Conservation (phyloP, 2,329 filamentous ascomycete species). For the Paracamarosporium sp. region DNA sequence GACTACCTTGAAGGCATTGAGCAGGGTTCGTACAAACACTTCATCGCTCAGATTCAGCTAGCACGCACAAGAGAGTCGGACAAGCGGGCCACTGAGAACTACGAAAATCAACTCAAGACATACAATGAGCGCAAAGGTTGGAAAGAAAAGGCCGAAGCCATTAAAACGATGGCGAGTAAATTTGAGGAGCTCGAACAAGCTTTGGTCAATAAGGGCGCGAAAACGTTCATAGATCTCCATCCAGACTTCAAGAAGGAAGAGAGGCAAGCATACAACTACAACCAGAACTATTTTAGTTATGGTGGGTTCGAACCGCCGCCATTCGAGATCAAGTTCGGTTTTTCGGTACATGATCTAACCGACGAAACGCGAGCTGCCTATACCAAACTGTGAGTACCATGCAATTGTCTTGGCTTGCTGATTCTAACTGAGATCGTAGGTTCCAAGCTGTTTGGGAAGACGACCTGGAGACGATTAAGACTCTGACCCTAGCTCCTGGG, state of each 20-base stretch:
- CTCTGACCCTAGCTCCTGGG: slow-evolving; percentile 67
- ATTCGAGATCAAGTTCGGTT: slow-evolving; percentile 61
- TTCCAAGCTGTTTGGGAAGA: slow-evolving; percentile 78
- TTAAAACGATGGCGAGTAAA: slow-evolving; percentile 58
- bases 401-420: neutral
- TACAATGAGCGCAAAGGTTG: slow-evolving; percentile 36
- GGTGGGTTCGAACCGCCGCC: too few species aligned
- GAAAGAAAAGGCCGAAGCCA: slow-evolving; percentile 62
- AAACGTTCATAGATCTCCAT: slow-evolving; percentile 70
- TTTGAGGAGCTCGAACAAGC: slow-evolving; percentile 63
- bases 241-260: slow-evolving; percentile 47
- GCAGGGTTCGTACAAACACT: slow-evolving; percentile 67
- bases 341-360: slow-evolving; percentile 58
- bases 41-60: slow-evolving; percentile 55
- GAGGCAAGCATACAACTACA: neutral
- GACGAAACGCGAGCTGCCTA: slow-evolving; percentile 66
- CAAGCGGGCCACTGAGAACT: slow-evolving; percentile 40
- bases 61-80: slow-evolving; percentile 46
- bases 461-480: slow-evolving; percentile 71
- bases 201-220: slow-evolving; percentile 67
- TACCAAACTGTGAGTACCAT: slow-evolving; percentile 62
- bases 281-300: neutral
- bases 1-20: slow-evolving; percentile 60
- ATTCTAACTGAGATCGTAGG: slow-evolving; percentile 44
- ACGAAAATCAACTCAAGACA: slow-evolving; percentile 28